phyloP scores from a whole-genome alignment of 805 yeast species.

The Myxozyma neotropica region DNA sequence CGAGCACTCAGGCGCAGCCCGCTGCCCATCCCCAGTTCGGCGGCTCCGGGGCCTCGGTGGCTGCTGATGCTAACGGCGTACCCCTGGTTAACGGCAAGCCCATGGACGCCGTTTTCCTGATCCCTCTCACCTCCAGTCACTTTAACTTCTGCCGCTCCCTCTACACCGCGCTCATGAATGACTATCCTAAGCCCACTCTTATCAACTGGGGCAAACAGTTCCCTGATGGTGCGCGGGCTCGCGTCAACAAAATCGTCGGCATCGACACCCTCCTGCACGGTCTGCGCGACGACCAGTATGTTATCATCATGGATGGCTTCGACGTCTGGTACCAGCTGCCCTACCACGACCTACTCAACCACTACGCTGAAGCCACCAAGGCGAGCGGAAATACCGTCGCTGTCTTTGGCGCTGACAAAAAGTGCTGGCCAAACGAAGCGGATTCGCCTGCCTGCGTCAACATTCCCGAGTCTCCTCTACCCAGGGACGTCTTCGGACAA shows the following conservation, averaged over 20 bases:
- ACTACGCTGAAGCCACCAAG: slow-evolving; percentile 12
- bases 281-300: slow-evolving; percentile 19
- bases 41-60: not conserved
- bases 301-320: slow-evolving; percentile 33
- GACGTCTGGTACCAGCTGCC: slow-evolving; percentile 35
- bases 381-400: slow-evolving; percentile 4
- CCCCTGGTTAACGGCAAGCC: not conserved
- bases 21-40: not conserved
- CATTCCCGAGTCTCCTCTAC: slow-evolving; percentile 33
- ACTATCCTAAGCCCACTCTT: slow-evolving; percentile 31
- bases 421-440: slow-evolving; percentile 34
- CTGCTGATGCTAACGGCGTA: not conserved
- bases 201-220: slow-evolving; percentile 31
- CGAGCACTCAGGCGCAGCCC: not conserved
- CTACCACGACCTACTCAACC: slow-evolving; percentile 14
- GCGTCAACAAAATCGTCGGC: slow-evolving; percentile 30
- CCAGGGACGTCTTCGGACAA: slow-evolving; percentile 26
- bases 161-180: slow-evolving; percentile 33
- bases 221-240: slow-evolving; percentile 15
- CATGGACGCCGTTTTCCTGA: slow-evolving; percentile 26
- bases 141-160: slow-evolving; percentile 34
- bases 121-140: slow-evolving; percentile 32
- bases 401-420: slow-evolving; percentile 33
- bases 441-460: slow-evolving; percentile 28
- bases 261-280: slow-evolving; percentile 17